These are phyloP conservation scores for Amniculicola lignicola DNA, from an alignment of 495 filamentous ascomycete species.

Conservation along the genomic window DNA sequence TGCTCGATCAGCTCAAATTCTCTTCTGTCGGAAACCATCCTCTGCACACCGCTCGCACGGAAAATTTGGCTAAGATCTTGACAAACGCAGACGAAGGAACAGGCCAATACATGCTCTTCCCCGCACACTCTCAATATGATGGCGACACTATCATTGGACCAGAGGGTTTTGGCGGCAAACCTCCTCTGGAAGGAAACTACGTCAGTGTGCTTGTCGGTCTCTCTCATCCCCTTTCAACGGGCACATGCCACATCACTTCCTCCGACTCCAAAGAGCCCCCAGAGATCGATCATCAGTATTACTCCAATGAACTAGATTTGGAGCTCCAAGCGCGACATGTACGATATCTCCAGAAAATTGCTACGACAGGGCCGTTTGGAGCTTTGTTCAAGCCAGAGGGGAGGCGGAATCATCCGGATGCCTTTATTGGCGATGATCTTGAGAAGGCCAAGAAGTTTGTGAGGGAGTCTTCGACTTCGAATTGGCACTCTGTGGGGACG, in stretches of 20 bases:
- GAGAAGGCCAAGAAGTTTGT: constrained; percentile 19
- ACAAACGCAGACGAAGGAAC: constrained; percentile 10
- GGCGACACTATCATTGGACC: constrained; percentile 1
- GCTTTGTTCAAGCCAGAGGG: constrained; percentile 16
- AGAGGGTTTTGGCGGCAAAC: not conserved
- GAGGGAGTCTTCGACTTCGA: not conserved
- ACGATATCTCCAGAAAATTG: constrained; percentile 9
- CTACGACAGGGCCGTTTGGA: not conserved
- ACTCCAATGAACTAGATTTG: constrained; percentile 38
- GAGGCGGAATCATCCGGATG: not conserved
- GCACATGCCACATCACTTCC: constrained; percentile 55
- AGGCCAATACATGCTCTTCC: constrained; percentile 12
- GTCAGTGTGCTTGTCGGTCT: constrained; percentile 39
- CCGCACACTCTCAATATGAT: not conserved
- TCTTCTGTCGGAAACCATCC: not conserved
- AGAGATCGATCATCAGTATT: constrained; percentile 55
- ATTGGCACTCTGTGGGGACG: constrained; percentile 32
- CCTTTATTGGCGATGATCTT: constrained; percentile 1
- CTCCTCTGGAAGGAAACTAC: constrained; percentile 12
- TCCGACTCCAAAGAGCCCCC: constrained; percentile 54
- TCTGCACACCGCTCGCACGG: constrained; percentile 1
- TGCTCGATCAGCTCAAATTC: not conserved
- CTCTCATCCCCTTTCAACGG: constrained; percentile 44
- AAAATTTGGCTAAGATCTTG: not conserved
- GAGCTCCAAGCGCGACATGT: constrained; percentile 8